Base-by-base conservation (phyloP, 176 grass and related monocot genomes). In the Triticum turgidum region DNA sequence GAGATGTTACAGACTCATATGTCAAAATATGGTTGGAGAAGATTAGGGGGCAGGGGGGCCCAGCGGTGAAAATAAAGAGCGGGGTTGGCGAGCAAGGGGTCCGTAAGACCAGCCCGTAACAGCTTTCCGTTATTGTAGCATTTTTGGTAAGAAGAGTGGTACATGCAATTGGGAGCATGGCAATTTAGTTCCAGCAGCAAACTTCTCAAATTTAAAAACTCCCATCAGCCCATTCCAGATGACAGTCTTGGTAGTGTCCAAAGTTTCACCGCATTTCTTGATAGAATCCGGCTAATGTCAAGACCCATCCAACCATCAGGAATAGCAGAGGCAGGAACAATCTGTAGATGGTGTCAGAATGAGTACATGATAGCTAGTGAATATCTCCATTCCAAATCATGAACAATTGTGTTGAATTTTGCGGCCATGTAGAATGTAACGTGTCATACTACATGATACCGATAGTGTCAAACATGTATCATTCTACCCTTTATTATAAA, bases 201-300 rank as follows among this genome's bases (percentile, higher is more conserved):
- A 97, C 77, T 97, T 94, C 47, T 97, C 94, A 47, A 97, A 97
- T 81, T 97, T 91, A 3, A 94, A 97, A 34, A 97, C 94, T 74
- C 94, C 94, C 94, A 97, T 97, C 25, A 91, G 94, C 39, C 94
- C 91, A 14, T 97, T 97, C 94, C 94, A 97, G 71, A 97, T 97
- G 20, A 97, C 82, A 52, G 91, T 94, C 83, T 89, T 72, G 30
- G 91, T 90, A 42, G 89, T 91, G 25, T 88, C 87, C 83, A 97
- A 86, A 7, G 85, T 74, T 82, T 90, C 76, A 21, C 59, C 82
- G 79, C 92, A 97, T 54, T 79, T 61, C 37, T 88, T 89, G 89
- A 88, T 94, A 11, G 94, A 83, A 27, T 94, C 94, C 3, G 91
- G 30, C 94, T 91, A 51, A 97, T 64, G 69, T 94, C 94, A 4